Evolutionary conservation across 2,329 filamentous ascomycete genomes (phyloP).

Genomic region (Macrophomina pseudophaseolina): DNA sequence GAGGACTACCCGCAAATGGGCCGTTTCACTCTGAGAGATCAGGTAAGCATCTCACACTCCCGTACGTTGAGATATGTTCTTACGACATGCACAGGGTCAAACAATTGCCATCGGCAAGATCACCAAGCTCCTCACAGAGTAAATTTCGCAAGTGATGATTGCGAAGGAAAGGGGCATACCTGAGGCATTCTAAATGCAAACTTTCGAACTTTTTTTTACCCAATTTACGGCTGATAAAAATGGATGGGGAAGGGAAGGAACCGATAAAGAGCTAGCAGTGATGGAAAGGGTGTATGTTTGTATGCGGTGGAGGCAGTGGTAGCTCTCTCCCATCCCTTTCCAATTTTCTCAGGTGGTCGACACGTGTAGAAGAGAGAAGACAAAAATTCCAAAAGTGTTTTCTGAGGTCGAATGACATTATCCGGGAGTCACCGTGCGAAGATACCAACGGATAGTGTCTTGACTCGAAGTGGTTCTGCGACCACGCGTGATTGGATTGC

Average conservation of each 20-base stretch:
- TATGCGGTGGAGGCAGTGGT: neutral
- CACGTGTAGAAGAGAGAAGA: constrained; percentile 15
- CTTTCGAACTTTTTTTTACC: neutral
- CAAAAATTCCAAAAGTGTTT: constrained; percentile 14
- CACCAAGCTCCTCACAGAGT: constrained; percentile 75
- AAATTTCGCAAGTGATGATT: neutral
- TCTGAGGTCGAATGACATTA: neutral
- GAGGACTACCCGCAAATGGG: constrained; percentile 85
- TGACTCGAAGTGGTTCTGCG: neutral
- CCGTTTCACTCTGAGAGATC: constrained; percentile 34
- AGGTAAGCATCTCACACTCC: constrained; percentile 30
- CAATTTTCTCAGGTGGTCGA: neutral
- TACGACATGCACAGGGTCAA: constrained; percentile 72
- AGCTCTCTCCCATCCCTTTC: neutral
- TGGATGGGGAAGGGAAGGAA: neutral
- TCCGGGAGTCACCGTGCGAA: neutral
- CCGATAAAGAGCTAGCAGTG: neutral
- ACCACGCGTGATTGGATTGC: neutral
- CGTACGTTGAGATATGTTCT: constrained; percentile 28
- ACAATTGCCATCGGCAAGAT: constrained; percentile 99
- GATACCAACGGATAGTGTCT: neutral
- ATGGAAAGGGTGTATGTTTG: neutral
- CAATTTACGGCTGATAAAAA: constrained; percentile 17
- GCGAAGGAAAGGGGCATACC: constrained; percentile 7
- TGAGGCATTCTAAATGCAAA: constrained; percentile 22